These are phyloP conservation scores for Eimeria sp. DNA, from an alignment of 169 alveolate genomes.

Conservation along the genomic window DNA sequence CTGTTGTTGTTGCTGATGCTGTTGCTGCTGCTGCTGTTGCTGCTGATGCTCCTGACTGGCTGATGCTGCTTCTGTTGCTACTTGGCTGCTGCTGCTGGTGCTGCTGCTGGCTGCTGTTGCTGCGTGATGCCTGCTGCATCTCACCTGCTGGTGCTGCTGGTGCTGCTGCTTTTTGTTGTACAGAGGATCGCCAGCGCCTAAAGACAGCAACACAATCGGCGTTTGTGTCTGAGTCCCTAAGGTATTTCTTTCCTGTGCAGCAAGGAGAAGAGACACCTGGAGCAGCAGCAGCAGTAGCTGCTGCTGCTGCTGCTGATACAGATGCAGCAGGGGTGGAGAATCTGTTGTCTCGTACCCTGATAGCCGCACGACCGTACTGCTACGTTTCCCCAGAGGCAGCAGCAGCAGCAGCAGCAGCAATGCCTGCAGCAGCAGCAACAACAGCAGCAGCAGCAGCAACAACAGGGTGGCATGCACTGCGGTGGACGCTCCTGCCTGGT, in stretches of 20 bases:
- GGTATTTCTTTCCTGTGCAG: constrained; percentile 44
- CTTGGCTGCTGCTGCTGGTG: neutral
- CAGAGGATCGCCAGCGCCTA: constrained; percentile 53
- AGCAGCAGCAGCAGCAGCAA: neutral
- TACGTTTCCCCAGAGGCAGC: constrained; percentile 17
- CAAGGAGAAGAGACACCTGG: constrained; percentile 55
- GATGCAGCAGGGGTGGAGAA: neutral
- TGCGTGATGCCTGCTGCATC: neutral
- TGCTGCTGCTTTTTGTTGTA: no score
- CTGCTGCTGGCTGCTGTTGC: neutral
- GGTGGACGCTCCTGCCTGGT: constrained; percentile 17
- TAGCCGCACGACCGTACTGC: constrained; percentile 1
- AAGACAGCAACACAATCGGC: constrained; percentile 54
- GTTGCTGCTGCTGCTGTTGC: neutral
- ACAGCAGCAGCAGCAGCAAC: neutral
- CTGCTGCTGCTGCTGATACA: constrained; percentile 28
- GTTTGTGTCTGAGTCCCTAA: neutral
- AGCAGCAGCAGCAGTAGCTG: constrained; percentile 20
- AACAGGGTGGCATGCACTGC: neutral
- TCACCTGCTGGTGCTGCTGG: neutral
- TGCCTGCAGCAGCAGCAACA: neutral
- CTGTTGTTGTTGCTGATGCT: neutral
- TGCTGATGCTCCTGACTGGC: neutral
- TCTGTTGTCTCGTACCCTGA: constrained; percentile 18
- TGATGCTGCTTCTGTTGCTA: neutral